A percentile compares a stretch with the other conserved stretches of the same genome.
Evolutionary conservation across 2,329 filamentous ascomycete genomes (phyloP).

Genomic region (Biscogniauxia sp.): DNA sequence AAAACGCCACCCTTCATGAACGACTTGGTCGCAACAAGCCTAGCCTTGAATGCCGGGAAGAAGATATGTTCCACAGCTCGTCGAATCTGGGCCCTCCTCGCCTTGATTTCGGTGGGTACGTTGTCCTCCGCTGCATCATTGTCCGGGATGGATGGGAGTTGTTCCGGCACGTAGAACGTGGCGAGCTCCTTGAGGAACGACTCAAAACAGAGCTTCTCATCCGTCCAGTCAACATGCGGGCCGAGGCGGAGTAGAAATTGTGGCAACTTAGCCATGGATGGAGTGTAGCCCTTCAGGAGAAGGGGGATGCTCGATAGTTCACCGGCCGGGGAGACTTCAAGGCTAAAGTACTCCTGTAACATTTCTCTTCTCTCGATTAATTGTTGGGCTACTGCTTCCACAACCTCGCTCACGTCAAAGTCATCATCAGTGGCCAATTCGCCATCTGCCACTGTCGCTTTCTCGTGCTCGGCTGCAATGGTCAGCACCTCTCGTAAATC

Average conservation of each 20-base stretch:
- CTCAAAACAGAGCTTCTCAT: slow-evolving; percentile 83
- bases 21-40: slow-evolving; percentile 76
- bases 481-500: slow-evolving; percentile 67
- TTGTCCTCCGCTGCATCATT: slow-evolving; percentile 37
- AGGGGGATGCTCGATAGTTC: slow-evolving; percentile 78
- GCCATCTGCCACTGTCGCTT: slow-evolving; percentile 38
- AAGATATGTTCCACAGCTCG: slow-evolving; percentile 79
- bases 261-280: slow-evolving; percentile 81
- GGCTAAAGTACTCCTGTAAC: slow-evolving; percentile 87
- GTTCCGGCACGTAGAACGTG: slow-evolving; percentile 85
- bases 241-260: slow-evolving; percentile 85
- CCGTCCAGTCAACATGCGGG: slow-evolving; percentile 81
- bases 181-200: slow-evolving; percentile 84
- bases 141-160: slow-evolving; percentile 55
- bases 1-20: slow-evolving; percentile 73
- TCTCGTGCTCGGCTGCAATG: slow-evolving; percentile 72
- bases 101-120: slow-evolving; percentile 49
- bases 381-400: slow-evolving; percentile 63
- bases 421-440: slow-evolving; percentile 44
- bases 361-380: slow-evolving; percentile 78
- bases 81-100: slow-evolving; percentile 66
- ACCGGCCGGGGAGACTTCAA: slow-evolving; percentile 77
- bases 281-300: slow-evolving; percentile 84
- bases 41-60: slow-evolving; percentile 83
- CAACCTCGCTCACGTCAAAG: slow-evolving; percentile 66